A percentile compares a stretch with the other conserved stretches of the same genome.
Conservation (phyloP, 129 eudicot genomes). For the Escallonia rubra region DNA sequence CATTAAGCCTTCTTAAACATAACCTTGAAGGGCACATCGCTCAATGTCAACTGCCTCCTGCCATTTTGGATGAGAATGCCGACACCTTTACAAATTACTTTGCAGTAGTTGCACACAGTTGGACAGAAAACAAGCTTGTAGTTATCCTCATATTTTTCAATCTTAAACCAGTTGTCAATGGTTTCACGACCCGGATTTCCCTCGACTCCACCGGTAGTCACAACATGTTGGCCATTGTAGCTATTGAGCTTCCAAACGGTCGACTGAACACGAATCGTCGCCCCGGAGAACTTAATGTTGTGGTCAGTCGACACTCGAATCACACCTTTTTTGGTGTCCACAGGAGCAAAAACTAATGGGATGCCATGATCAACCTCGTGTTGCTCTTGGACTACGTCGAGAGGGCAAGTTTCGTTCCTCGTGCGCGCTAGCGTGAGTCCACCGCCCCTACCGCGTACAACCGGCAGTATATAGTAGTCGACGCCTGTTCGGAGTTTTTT, state of each 20-base stretch:
- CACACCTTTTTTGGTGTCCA: not conserved
- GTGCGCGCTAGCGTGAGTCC: constrained; percentile 3
- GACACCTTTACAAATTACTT: not conserved
- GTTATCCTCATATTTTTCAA: not conserved
- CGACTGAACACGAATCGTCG: not conserved
- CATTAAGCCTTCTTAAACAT: constrained; percentile 13
- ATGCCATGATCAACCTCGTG: not conserved
- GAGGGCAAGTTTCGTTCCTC: not conserved
- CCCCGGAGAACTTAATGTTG: not conserved
- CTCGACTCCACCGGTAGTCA: not conserved
- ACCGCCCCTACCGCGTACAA: constrained; percentile 5
- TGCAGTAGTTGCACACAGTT: constrained; percentile 1
- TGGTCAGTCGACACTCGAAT: not conserved
- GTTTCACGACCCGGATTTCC: constrained; percentile 7
- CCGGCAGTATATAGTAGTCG: constrained; percentile 10
- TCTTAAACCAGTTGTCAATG: constrained; percentile 11
- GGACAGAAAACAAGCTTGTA: constrained; percentile 12
- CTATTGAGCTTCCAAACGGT: constrained; percentile 8
- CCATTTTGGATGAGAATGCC: constrained; percentile 6
- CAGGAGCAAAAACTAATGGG: constrained; percentile 1
- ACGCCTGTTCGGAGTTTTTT: not conserved
- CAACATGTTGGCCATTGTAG: not conserved
- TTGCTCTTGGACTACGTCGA: constrained; percentile 10
- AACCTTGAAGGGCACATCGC: not conserved
- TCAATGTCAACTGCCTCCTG: not conserved